Base-by-base conservation (phyloP, 257 asterid species). In the Primulina tabacum region DNA sequence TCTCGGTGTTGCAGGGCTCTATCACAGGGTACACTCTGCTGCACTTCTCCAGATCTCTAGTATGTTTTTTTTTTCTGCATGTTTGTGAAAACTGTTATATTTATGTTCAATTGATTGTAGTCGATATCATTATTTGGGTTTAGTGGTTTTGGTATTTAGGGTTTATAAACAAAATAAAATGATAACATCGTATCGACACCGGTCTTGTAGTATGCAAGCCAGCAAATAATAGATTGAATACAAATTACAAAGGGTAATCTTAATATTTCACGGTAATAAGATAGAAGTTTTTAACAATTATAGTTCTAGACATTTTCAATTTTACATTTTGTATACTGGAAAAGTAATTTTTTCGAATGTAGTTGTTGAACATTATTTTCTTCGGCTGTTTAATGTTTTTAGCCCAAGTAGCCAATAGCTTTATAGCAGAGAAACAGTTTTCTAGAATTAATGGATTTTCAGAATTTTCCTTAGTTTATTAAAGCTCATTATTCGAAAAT, bases 11-110 rank as follows among this genome's bases (percentile, higher is more conserved):
- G 88, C 73, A 87, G 96, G 82, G 94, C 97, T 77, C 96, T 90
- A 83, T 86, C 92, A 81, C 97, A 93, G 98, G 98, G 98, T 93
- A 88, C 89, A 75, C 96, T 92, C 83, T 92, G 95, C 94, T 80
- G 96, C 89, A 92, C 93, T 79, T 92, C 96, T 78, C 94, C 96
- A 82, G 92, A 79, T 87, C 98, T 92, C 98, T 92, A 92, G 96
- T 88, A 82, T 86, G 96, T 32, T 79, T 77, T 71, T 24, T 17
- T 57, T 75, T 53, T 55, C 65, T 56, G 24, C 17, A 14, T 60
- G 20, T 60, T 35, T 50, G 8, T 1, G 28, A 28, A 4, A 37
- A 34, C 16, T 28, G 61, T 62, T 77, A 62, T 40, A 38, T 59
- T 21, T 35, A 4, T 50, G 59, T 6, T 70, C 50, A 40, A 40